Conservation (phyloP, 2,329 filamentous ascomycete species). For the Rosellinia necatrix region DNA sequence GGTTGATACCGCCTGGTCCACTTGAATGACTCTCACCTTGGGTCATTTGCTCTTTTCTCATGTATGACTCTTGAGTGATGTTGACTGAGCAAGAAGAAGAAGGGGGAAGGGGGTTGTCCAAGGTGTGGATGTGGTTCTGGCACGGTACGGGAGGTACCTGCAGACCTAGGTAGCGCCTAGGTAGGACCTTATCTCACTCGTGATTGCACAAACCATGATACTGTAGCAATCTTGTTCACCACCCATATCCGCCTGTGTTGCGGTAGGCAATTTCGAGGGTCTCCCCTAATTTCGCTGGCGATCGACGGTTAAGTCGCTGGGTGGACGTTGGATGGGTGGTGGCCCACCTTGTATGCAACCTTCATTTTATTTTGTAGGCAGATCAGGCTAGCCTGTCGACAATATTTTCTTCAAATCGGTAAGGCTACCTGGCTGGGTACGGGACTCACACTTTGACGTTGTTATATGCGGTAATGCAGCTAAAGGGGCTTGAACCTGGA, state of each 20-base stretch:
- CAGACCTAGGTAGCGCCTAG: neutral
- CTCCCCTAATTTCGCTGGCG: slow-evolving; percentile 29
- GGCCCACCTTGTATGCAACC: slow-evolving; percentile 20
- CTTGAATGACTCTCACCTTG: slow-evolving; percentile 10
- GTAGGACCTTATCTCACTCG: slow-evolving; percentile 11
- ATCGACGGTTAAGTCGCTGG: slow-evolving; percentile 29
- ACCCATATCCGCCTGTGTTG: slow-evolving; percentile 6
- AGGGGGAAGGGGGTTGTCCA: no score
- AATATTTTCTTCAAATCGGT: slow-evolving; percentile 4
- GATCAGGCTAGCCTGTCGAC: slow-evolving; percentile 16
- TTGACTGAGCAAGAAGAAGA: neutral
- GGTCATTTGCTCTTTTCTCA: slow-evolving; percentile 8
- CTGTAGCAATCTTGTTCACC: slow-evolving; percentile 8
- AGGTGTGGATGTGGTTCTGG: no score
- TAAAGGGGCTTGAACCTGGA: slow-evolving; percentile 14
- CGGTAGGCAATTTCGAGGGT: slow-evolving; percentile 29
- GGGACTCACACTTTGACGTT: neutral
- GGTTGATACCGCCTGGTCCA: slow-evolving; percentile 6
- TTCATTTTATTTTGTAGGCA: slow-evolving; percentile 27
- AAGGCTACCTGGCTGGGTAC: neutral
- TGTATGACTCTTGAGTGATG: neutral
- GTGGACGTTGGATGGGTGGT: slow-evolving; percentile 3
- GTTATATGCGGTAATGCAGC: slow-evolving; percentile 25
- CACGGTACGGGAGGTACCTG: no score
- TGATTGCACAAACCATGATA: slow-evolving; percentile 17